Percentiles rank a stretch among this genome's conserved stretches.
phyloP scores from a whole-genome alignment of 2,329 filamentous ascomycete genomes.

The Huntiella moniliformis region DNA sequence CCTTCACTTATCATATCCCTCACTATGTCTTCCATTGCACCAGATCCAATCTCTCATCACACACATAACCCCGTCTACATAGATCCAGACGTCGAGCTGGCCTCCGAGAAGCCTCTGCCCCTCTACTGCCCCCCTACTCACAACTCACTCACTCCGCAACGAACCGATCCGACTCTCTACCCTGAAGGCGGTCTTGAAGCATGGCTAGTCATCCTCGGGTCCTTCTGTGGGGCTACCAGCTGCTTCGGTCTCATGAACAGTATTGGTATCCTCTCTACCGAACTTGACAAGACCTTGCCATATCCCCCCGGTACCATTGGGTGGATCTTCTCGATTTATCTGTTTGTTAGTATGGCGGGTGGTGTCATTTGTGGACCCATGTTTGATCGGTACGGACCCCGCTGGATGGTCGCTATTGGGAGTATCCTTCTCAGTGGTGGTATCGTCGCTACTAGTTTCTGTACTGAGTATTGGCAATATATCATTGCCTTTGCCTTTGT shows the following conservation, averaged over 20 bases:
- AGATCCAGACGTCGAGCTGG: conserved; percentile 4
- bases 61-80: conserved; percentile 1
- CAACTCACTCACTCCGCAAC: conserved; percentile 9
- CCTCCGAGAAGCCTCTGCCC: background rate
- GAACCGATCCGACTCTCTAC: conserved; percentile 9
- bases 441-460: conserved; percentile 50
- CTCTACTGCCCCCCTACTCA: conserved; percentile 3
- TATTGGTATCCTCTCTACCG: conserved; percentile 60
- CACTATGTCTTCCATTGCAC: background rate
- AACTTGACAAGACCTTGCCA: conserved; percentile 56
- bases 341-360: conserved; percentile 65
- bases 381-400: conserved; percentile 59
- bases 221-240: conserved; percentile 51
- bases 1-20: conserved; percentile 5
- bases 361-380: conserved; percentile 67
- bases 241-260: conserved; percentile 57
- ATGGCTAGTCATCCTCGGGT: conserved; percentile 63
- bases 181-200: conserved; percentile 49
- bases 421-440: conserved; percentile 41
- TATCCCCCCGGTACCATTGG: conserved; percentile 51
- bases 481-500: conserved; percentile 58
- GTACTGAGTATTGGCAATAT: conserved; percentile 60
- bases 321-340: conserved; percentile 75
- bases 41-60: background rate
- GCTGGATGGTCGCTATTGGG: conserved; percentile 45